Conservation (phyloP, 2,329 filamentous ascomycete genomes). For the Pestalotiopsis sp. region DNA sequence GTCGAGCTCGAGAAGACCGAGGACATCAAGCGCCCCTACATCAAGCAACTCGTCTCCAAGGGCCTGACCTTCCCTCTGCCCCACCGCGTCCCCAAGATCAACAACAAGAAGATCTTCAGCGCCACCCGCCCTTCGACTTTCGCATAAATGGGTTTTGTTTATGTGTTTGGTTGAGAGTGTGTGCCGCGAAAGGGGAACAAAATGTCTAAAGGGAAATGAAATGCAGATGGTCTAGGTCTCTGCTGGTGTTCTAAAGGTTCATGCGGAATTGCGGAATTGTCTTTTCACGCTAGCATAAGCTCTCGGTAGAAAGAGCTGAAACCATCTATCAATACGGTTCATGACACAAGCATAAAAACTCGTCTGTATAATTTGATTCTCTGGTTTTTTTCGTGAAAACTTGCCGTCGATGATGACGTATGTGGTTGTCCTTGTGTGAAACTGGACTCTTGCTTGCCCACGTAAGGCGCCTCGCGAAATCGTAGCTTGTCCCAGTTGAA, state of each 20-base stretch:
- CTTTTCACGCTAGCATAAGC: slow-evolving; percentile 17
- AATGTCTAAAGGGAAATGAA: slow-evolving; percentile 36
- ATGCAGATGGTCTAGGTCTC: slow-evolving; percentile 34
- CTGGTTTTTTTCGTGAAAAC: no score
- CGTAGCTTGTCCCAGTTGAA: no score
- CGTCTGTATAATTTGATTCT: background rate
- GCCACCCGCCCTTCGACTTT: slow-evolving; percentile 94
- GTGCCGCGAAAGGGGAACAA: slow-evolving; percentile 44
- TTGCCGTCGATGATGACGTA: no score
- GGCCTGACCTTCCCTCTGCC: slow-evolving; percentile 97
- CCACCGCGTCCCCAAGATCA: slow-evolving; percentile 85
- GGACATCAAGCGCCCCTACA: slow-evolving; percentile 97
- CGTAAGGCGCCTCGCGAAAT: no score
- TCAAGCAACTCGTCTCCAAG: slow-evolving; percentile 97
- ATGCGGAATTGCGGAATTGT: slow-evolving; percentile 19
- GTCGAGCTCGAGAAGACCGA: slow-evolving; percentile 94
- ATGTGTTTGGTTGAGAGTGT: background rate
- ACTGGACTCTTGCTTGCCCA: no score
- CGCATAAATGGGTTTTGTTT: slow-evolving; percentile 71
- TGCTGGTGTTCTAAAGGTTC: slow-evolving; percentile 47
- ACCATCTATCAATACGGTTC: slow-evolving; percentile 10
- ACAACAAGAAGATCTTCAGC: slow-evolving; percentile 88
- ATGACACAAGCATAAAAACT: background rate
- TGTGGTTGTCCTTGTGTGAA: no score
- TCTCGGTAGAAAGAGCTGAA: slow-evolving; percentile 14